phyloP scores from a whole-genome alignment of 176 grass and related monocot species.

The Carex parvula region DNA sequence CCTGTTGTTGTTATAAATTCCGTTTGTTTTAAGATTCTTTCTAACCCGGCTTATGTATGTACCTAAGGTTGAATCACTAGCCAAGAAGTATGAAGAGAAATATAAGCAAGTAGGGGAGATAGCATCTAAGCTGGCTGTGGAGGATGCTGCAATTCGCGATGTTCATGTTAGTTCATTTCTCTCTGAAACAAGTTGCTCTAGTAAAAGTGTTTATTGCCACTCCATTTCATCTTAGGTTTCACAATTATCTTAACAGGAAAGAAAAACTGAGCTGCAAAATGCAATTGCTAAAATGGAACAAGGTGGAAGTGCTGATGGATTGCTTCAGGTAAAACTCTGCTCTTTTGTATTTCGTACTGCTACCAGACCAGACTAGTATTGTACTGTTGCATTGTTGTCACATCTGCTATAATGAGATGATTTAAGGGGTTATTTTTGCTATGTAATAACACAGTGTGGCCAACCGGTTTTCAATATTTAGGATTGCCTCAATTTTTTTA shows the following conservation, averaged over 20 bases:
- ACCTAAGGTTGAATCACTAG: conserved; percentile 77
- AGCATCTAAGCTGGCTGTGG: conserved; percentile 83
- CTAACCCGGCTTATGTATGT: not conserved
- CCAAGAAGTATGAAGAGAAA: conserved; percentile 97
- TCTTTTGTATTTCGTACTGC: not conserved
- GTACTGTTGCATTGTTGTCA: not conserved
- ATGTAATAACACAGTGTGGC: not conserved
- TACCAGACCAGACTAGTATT: not conserved
- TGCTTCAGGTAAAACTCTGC: conserved; percentile 71
- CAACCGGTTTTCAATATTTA: not conserved
- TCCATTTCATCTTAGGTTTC: conserved; percentile 11
- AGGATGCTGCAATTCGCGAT: conserved; percentile 76
- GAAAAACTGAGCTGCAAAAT: conserved; percentile 85
- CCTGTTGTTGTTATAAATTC: not conserved
- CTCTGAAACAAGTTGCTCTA: not conserved
- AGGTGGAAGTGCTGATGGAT: conserved; percentile 93
- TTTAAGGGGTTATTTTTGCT: conserved; percentile 6
- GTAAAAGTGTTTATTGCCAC: not conserved
- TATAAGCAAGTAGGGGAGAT: conserved; percentile 97
- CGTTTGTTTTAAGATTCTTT: not conserved
- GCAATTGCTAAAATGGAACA: conserved; percentile 98
- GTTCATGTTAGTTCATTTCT: conserved; percentile 60
- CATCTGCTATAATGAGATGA: conserved; percentile 13
- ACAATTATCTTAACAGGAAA: conserved; percentile 61
- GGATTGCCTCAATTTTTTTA: not conserved